phyloP scores from a whole-genome alignment of 805 yeast genomes.

The Barnettozyma siamensis region DNA sequence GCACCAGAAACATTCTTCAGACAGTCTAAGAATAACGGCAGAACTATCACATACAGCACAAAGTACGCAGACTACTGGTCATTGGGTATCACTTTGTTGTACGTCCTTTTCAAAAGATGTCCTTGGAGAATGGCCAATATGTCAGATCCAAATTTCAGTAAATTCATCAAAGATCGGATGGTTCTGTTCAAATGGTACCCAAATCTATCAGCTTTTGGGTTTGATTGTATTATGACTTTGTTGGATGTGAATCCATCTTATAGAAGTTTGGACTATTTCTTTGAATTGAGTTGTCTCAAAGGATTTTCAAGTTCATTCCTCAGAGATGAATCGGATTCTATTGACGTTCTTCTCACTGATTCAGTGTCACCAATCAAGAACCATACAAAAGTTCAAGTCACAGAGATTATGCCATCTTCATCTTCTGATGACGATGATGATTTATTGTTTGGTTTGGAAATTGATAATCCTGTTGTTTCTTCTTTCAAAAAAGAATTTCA shows the following conservation, averaged over 20 bases:
- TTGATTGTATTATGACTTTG: conserved; percentile 59
- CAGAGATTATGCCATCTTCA: conserved; percentile 3
- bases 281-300: conserved; percentile 8
- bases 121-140: conserved; percentile 74
- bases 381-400: neutral
- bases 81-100: conserved; percentile 72
- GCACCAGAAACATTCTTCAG: conserved; percentile 81
- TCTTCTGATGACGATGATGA: conserved; percentile 8
- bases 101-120: conserved; percentile 74
- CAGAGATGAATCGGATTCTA: neutral
- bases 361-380: neutral
- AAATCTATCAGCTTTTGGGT: conserved; percentile 64
- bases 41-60: conserved; percentile 48
- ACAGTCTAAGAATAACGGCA: conserved; percentile 7
- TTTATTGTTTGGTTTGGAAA: conserved; percentile 12
- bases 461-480: conserved; percentile 6
- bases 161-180: conserved; percentile 63
- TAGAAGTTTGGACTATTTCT: conserved; percentile 42
- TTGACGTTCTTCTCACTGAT: neutral
- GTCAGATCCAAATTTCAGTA: conserved; percentile 61
- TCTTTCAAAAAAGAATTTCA: conserved; percentile 1
- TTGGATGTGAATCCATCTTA: conserved; percentile 61
- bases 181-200: conserved; percentile 73
- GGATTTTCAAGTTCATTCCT: conserved; percentile 7
- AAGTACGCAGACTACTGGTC: conserved; percentile 85